phyloP scores from a whole-genome alignment of 305 asterid species.

The Fraxinus albicans region DNA sequence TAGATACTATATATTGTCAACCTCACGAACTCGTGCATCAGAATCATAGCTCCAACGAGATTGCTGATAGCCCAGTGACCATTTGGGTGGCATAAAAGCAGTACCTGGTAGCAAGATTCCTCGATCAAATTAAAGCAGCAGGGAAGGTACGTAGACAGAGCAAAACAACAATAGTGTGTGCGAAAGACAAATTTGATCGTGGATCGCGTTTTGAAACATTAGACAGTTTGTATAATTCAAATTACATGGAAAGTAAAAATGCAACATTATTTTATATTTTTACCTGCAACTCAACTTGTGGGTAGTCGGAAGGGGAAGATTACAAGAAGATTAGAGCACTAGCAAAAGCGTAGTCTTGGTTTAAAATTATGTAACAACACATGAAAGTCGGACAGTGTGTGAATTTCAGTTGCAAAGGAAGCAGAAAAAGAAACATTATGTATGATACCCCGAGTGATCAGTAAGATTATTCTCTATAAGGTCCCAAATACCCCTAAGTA shows the following conservation, averaged over 20 bases:
- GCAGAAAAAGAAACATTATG: background rate
- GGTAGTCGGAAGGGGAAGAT: background rate
- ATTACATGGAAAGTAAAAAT: background rate
- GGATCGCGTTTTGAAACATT: background rate
- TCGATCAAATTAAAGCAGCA: slow-evolving; percentile 4
- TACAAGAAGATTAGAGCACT: background rate
- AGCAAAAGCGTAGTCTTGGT: background rate
- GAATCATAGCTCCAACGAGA: slow-evolving; percentile 94
- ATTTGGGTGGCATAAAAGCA: slow-evolving; percentile 93
- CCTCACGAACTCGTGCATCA: slow-evolving; percentile 89
- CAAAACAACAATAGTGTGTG: background rate
- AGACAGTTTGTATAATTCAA: background rate
- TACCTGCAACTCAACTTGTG: background rate
- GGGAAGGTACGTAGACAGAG: background rate
- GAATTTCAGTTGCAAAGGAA: background rate
- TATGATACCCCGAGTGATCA: background rate
- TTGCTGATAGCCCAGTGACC: slow-evolving; percentile 98
- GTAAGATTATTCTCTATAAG: background rate
- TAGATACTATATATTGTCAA: slow-evolving; percentile 25
- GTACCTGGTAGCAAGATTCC: slow-evolving; percentile 57
- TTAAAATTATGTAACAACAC: background rate
- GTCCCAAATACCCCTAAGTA: background rate
- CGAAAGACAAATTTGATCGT: background rate
- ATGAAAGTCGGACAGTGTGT: background rate
- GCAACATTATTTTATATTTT: background rate